Evolutionary conservation across 441 rosid genomes (phyloP).

Genomic region (Eruca vesicaria): DNA sequence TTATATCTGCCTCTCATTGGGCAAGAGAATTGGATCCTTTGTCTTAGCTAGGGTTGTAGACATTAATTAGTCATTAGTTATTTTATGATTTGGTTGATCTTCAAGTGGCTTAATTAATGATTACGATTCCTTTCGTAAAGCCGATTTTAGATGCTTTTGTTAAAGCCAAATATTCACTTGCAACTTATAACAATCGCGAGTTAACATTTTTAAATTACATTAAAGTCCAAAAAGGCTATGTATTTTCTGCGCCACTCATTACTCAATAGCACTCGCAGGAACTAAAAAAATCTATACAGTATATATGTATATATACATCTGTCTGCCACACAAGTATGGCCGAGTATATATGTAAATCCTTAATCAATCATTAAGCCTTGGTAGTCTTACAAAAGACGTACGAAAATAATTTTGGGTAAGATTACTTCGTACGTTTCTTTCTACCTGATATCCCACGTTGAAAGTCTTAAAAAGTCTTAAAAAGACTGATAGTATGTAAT

Average conservation of each 20-base stretch:
- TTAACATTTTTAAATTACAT: constrained; percentile 1
- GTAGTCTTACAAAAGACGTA: not conserved
- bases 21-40: constrained; percentile 36
- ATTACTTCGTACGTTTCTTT: not conserved
- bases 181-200: constrained; percentile 23
- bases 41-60: constrained; percentile 33
- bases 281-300: not conserved
- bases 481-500: too few relatives aligned
- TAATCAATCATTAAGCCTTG: constrained; percentile 8
- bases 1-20: constrained; percentile 32
- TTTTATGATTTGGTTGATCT: constrained; percentile 24
- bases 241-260: constrained; percentile 35
- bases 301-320: not conserved
- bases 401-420: not conserved
- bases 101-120: constrained; percentile 35
- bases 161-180: constrained; percentile 38
- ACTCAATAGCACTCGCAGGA: constrained; percentile 12
- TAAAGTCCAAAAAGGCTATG: constrained; percentile 19
- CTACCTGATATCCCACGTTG: too few relatives aligned
- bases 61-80: constrained; percentile 20
- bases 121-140: constrained; percentile 33
- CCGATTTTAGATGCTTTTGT: constrained; percentile 31
- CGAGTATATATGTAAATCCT: not conserved
- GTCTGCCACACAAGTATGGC: constrained; percentile 2
- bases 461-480: too few relatives aligned